Percentiles rank a stretch among this genome's conserved stretches.
Conservation (phyloP, 2,329 filamentous ascomycete genomes). For the Ascochyta clinopodiicola region DNA sequence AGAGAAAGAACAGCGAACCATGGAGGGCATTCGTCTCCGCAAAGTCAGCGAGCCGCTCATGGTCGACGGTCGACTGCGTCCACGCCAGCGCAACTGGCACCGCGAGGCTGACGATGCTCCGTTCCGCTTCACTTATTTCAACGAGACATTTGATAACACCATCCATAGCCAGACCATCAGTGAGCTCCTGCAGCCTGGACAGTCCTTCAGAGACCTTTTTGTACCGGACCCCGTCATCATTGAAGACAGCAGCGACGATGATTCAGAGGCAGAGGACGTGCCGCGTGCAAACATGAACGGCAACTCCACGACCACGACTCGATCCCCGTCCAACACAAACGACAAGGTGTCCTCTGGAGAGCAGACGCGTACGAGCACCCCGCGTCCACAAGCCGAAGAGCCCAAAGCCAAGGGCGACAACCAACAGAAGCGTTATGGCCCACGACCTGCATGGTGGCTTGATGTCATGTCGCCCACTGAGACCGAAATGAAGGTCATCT, state of each 20-base stretch:
- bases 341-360: slow-evolving; percentile 44
- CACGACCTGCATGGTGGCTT: slow-evolving; percentile 95
- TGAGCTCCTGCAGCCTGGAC: slow-evolving; percentile 84
- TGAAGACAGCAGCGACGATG: slow-evolving; percentile 72
- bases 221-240: slow-evolving; percentile 75
- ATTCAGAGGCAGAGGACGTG: slow-evolving; percentile 63
- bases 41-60: slow-evolving; percentile 93
- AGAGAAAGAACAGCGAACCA: slow-evolving; percentile 84
- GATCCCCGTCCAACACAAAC: slow-evolving; percentile 38
- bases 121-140: slow-evolving; percentile 98
- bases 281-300: slow-evolving; percentile 33
- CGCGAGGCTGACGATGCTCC: slow-evolving; percentile 86
- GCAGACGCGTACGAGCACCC: slow-evolving; percentile 59
- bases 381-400: slow-evolving; percentile 53
- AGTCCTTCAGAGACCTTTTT: slow-evolving; percentile 86
- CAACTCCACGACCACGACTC: slow-evolving; percentile 35
- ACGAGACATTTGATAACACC: slow-evolving; percentile 93
- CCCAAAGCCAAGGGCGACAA: slow-evolving; percentile 26
- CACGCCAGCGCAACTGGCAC: slow-evolving; percentile 80
- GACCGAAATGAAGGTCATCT: slow-evolving; percentile 91
- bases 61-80: slow-evolving; percentile 85
- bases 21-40: slow-evolving; percentile 81
- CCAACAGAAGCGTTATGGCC: slow-evolving; percentile 61
- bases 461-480: slow-evolving; percentile 92
- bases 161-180: slow-evolving; percentile 96